A percentile compares a stretch with the other conserved stretches of the same genome.
Evolutionary conservation across 2,329 filamentous ascomycete genomes (phyloP).

Genomic region (Aspergillus sclerotialis): DNA sequence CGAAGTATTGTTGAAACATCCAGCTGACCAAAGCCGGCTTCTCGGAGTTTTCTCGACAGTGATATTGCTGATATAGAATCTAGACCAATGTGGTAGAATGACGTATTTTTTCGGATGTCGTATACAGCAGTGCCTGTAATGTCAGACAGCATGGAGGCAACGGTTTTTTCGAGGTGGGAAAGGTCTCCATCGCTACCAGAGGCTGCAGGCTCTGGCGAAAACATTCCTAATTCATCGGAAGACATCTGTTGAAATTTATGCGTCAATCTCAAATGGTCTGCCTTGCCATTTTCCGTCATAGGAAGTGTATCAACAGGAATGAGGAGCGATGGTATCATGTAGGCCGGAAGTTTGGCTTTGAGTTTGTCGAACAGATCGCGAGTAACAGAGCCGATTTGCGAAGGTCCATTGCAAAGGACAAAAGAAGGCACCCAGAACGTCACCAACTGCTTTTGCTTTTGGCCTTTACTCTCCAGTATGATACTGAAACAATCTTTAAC

Average conservation of each 20-base stretch:
- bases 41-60: conserved; percentile 53
- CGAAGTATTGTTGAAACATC: conserved; percentile 65
- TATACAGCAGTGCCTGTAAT: conserved; percentile 40
- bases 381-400: conserved; percentile 17
- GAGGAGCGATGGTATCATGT: conserved; percentile 73
- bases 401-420: conserved; percentile 1
- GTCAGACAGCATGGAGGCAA: conserved; percentile 51
- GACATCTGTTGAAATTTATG: conserved; percentile 43
- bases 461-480: conserved; percentile 41
- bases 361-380: conserved; percentile 50
- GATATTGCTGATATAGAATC: conserved; percentile 78
- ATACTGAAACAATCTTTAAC: conserved; percentile 61
- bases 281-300: conserved; percentile 66
- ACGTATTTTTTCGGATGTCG: conserved; percentile 57
- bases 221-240: conserved; percentile 34
- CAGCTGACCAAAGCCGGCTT: conserved; percentile 41
- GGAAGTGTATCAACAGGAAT: conserved; percentile 65
- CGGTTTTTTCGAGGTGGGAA: conserved; percentile 48
- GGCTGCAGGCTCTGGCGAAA: conserved; percentile 9
- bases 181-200: conserved; percentile 35
- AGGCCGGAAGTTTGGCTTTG: conserved; percentile 53
- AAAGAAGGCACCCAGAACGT: conserved; percentile 59
- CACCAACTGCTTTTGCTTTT: conserved; percentile 50
- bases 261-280: conserved; percentile 54
- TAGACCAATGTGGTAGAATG: conserved; percentile 70